phyloP scores from a whole-genome alignment of 148 eudicot genomes.

The Chenopodium berlandieri region DNA sequence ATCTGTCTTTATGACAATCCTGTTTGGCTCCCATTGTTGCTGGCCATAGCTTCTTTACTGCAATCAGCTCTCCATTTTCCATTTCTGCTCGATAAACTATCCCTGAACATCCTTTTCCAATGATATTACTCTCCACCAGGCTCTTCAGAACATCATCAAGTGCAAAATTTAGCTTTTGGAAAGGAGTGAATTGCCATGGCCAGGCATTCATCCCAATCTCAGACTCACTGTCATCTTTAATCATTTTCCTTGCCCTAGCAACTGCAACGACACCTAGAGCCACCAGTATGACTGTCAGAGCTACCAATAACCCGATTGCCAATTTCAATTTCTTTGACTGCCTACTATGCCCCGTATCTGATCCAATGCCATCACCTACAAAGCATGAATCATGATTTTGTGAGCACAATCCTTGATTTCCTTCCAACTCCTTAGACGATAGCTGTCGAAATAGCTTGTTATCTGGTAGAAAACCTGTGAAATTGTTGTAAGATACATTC shows the following conservation, averaged over 20 bases:
- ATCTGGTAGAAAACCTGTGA: conserved; percentile 61
- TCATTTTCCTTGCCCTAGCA: conserved; percentile 38
- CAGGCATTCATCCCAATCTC: conserved; percentile 54
- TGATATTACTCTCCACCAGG: conserved; percentile 60
- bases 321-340: conserved; percentile 41
- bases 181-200: conserved; percentile 83
- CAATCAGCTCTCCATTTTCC: conserved; percentile 62
- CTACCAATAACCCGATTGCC: conserved; percentile 50
- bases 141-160: conserved; percentile 53
- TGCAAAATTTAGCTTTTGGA: conserved; percentile 65
- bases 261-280: conserved; percentile 54
- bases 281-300: conserved; percentile 44
- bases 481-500: conserved; percentile 76
- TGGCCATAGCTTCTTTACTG: conserved; percentile 86
- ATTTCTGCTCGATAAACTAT: conserved; percentile 67
- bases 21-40: conserved; percentile 33
- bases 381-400: conserved; percentile 49
- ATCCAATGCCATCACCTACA: conserved; percentile 21
- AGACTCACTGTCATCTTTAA: conserved; percentile 46
- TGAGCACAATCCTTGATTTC: conserved; percentile 61
- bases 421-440: conserved; percentile 54
- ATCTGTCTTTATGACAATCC: conserved; percentile 32
- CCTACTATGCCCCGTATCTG: conserved; percentile 24
- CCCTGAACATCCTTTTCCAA: conserved; percentile 88
- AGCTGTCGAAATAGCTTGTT: conserved; percentile 75